phyloP scores from a whole-genome alignment of 2,329 filamentous ascomycete genomes.

The Aspergillus fumigatus region DNA sequence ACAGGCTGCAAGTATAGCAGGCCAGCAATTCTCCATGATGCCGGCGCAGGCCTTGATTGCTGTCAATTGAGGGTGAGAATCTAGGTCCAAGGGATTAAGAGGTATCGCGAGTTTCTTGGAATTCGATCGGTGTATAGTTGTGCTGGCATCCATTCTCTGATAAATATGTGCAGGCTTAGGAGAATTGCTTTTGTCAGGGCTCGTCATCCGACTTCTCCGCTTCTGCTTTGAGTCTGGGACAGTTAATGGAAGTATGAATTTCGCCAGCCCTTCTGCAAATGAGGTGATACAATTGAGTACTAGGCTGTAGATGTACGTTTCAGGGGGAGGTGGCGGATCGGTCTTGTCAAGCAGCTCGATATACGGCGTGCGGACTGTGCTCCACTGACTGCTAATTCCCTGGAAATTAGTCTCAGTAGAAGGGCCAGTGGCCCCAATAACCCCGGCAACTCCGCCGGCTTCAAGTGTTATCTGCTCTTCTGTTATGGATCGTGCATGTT shows the following conservation, averaged over 20 bases:
- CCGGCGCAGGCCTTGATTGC: slow-evolving; percentile 73
- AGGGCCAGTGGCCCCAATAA: slow-evolving; percentile 70
- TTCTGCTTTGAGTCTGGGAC: slow-evolving; percentile 65
- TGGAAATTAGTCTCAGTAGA: slow-evolving; percentile 61
- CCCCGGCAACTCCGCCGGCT: slow-evolving; percentile 78
- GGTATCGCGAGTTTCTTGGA: slow-evolving; percentile 45
- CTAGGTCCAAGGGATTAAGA: slow-evolving; percentile 73
- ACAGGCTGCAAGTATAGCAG: slow-evolving; percentile 86
- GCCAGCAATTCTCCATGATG: slow-evolving; percentile 91
- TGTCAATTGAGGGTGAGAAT: slow-evolving; percentile 64
- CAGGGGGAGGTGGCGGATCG: slow-evolving; percentile 75
- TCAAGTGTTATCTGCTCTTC: slow-evolving; percentile 86
- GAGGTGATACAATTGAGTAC: slow-evolving; percentile 84
- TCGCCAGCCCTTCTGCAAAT: slow-evolving; percentile 86
- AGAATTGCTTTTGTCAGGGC: slow-evolving; percentile 35
- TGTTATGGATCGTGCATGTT: slow-evolving; percentile 52
- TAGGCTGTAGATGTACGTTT: slow-evolving; percentile 90
- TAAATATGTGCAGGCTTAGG: slow-evolving; percentile 23
- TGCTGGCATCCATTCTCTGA: slow-evolving; percentile 28
- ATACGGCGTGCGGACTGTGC: slow-evolving; percentile 76
- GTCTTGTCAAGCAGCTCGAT: slow-evolving; percentile 93
- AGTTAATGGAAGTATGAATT: slow-evolving; percentile 86
- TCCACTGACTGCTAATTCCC: slow-evolving; percentile 90
- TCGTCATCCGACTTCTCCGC: slow-evolving; percentile 38
- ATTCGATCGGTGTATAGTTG: slow-evolving; percentile 18